Base-by-base conservation (phyloP, 306 rosid species). In the Fragaria nilgerrensis region DNA sequence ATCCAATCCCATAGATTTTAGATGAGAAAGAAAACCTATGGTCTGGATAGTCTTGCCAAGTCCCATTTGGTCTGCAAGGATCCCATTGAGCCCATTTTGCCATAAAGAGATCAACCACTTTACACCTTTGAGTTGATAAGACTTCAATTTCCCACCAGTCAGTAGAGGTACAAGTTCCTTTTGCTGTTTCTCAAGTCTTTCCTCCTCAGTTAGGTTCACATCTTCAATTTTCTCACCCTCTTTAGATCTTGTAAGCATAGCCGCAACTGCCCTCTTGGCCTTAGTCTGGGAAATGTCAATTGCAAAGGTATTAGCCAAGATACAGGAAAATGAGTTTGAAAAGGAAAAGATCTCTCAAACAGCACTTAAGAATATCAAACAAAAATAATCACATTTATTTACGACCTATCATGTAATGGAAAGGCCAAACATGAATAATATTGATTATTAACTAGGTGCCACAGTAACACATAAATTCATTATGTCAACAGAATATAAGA, bases 41-140 rank as follows among this genome's bases (percentile, higher is more conserved):
- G 99, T 91, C 82, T 96, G 99, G 80, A 96, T 96, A 22, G 99
- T 96, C 92, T 96, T 96, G 78, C 99, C 99, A 52, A 96, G 99
- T 76, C 99, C 99, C 99, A 96, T 96, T 87, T 96, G 99, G 85
- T 96, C 99, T 41, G 99, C 99, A 70, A 96, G 97, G 83, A 96
- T 96, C 75, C 99, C 99, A 78, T 96, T 96, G 80, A 96, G 55
- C 45, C 99, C 99, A 91, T 96, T 96, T 87, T 96, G 98, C 99
- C 99, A 96, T 78, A 96, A 82, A n/a, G 99, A 92, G 80, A 92
- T 96, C 88, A 96, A 84, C 99, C 98, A 92, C 80, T 96, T 92
- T 23, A 96, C 90, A 74, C 99, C 99, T 83, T 96, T 96, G 70
- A 96, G 80, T 80, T 92, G 99, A 87, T 90, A 95, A 45, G 90